Evolutionary conservation across 108 stramenopile genomes (phyloP), one percentile per base, ranked within the genome.

Genomic region (Pseudonitzschia multistriata): DNA sequence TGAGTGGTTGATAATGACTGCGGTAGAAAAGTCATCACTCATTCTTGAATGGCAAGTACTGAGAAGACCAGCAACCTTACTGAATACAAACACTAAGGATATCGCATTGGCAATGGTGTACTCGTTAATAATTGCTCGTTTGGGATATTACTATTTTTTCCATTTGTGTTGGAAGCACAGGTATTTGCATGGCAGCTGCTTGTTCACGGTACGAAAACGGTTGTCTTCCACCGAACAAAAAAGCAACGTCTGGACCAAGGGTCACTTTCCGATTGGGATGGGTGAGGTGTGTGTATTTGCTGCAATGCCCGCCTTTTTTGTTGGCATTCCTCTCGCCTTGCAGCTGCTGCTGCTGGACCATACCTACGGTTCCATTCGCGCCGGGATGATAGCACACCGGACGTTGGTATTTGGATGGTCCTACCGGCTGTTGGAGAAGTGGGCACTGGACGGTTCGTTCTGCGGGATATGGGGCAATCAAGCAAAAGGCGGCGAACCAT

Each of bases 371-470:
- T 76, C 74, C n/a, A 3, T 57, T 11, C 17, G 24, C 17, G 34
- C 61, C 29, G 31, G 31, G n/a, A 72, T 5, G 57, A 52, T 6
- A 39, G 28, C 15, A 66, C 71, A 66, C 28, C 74, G 49, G 60
- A 72, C 54, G 34, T 64, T 79, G 48, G 49, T 66, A 11, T 13
- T 79, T 42, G 79, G 74, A 25, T 79, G 79, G 79, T n/a, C 39
- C 8, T 79, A 76, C 28, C 61, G 79, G 53, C 29, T 79, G 55
- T 60, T 71, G 17, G 79, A 79, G 25, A 59, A 74, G 57, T 79
- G 74, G 74, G 70, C 49, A 0, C 27, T 79, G 6, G 79, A 79
- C 39, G 79, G 74, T 30, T 79, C 74, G 2, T 17, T 17, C 15
- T 45, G 42, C 48, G 47, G 29, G 0, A 62, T 39, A 34, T 45